Evolutionary conservation across 257 asterid species (phyloP).

Genomic region (Primulina eburnea): DNA sequence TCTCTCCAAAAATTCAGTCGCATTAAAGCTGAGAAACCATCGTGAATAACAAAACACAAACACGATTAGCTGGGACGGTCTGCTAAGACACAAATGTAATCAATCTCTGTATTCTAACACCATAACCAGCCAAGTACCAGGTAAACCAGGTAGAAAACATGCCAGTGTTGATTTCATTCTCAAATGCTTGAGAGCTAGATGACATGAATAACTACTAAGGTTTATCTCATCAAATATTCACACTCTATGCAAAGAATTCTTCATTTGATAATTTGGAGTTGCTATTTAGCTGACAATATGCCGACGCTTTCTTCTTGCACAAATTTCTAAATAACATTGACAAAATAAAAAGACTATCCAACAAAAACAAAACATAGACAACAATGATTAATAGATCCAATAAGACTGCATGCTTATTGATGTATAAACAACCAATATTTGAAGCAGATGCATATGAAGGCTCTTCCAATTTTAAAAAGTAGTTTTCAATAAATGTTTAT

Average conservation of each 20-base stretch:
- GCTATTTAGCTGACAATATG: background rate
- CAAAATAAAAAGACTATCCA: background rate
- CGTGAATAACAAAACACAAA: background rate
- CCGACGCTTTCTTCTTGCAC: background rate
- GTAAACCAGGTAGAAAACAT: background rate
- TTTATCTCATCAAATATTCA: background rate
- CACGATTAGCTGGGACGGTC: background rate
- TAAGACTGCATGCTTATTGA: no score
- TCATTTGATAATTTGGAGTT: background rate
- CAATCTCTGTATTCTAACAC: background rate
- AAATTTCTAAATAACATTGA: background rate
- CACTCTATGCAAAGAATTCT: constrained; percentile 6
- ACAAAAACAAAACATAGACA: background rate
- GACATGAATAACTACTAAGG: constrained; percentile 9
- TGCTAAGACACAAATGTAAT: background rate
- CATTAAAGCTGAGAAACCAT: constrained; percentile 54
- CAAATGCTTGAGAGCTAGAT: background rate
- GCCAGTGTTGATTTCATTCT: background rate
- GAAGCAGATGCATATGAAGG: background rate
- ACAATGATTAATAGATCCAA: no score
- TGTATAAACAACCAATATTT: background rate
- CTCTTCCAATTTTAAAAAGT: constrained; percentile 10
- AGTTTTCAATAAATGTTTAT: background rate
- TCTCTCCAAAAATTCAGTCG: constrained; percentile 83
- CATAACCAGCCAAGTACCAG: background rate